These are phyloP conservation scores for Boletellus sp. DNA, from an alignment of 768 basidiomycete genomes.

Conservation along the genomic window DNA sequence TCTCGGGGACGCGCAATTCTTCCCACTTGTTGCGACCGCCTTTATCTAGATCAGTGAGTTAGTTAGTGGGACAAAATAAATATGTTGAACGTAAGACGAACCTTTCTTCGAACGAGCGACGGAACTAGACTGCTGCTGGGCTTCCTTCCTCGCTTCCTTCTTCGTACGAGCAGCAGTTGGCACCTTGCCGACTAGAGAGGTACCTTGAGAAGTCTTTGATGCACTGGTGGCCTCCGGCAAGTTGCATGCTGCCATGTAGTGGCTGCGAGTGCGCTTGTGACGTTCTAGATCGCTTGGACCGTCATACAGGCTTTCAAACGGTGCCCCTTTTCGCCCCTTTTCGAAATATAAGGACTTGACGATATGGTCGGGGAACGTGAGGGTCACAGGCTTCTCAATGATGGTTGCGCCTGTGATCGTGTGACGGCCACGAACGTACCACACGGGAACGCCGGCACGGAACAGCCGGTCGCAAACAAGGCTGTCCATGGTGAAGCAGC, in stretches of 20 bases:
- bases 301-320: background rate
- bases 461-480: background rate
- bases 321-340: too few species aligned
- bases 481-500: background rate
- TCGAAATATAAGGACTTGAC: too few species aligned
- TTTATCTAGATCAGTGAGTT: background rate
- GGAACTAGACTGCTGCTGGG: too few species aligned
- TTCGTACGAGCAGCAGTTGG: background rate
- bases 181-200: background rate
- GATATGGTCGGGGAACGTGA: background rate
- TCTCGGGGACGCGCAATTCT: background rate
- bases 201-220: too few species aligned
- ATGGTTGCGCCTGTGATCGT: background rate
- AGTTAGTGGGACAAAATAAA: background rate
- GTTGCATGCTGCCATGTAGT: too few species aligned
- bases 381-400: background rate
- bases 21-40: background rate
- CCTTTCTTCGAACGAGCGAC: too few species aligned
- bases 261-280: background rate
- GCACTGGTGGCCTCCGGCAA: background rate
- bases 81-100: too few species aligned
- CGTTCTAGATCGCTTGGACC: background rate
- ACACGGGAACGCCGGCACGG: background rate
- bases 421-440: background rate
- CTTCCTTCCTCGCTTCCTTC: background rate